Conservation (phyloP, 345 rosid species). For the Pistacia integerrima region DNA sequence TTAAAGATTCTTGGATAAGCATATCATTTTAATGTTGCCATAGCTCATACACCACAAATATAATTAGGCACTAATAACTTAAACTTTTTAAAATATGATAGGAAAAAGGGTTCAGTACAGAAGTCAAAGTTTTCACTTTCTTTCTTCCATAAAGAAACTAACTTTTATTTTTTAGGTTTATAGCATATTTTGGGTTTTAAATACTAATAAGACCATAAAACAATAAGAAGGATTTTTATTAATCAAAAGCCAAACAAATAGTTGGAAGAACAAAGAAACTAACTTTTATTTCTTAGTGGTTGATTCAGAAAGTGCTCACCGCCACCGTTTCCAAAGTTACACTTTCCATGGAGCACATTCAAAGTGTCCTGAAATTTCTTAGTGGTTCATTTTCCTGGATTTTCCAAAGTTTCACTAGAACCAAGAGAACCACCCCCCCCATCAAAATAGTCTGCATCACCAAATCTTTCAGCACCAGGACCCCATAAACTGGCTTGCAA, state of each 20-base stretch:
- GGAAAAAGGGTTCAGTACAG: background rate
- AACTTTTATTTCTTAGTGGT: too few relatives aligned
- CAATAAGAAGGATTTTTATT: background rate
- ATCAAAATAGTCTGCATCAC: constrained; percentile 47
- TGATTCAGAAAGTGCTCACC: too few relatives aligned
- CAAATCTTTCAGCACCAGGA: constrained; percentile 63
- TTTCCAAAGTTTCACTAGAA: constrained; percentile 44
- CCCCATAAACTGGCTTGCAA: constrained; percentile 98
- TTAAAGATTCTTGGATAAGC: background rate
- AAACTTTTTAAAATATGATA: background rate
- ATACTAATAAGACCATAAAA: background rate
- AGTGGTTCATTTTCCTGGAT: too few relatives aligned
- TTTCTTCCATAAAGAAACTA: background rate
- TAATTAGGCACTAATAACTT: background rate
- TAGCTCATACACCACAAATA: background rate
- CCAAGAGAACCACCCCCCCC: constrained; percentile 49
- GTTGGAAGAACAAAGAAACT: too few relatives aligned
- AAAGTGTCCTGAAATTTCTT: too few relatives aligned
- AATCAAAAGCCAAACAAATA: too few relatives aligned
- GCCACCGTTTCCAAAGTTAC: too few relatives aligned
- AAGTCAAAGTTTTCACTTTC: too few relatives aligned
- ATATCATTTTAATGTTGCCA: background rate
- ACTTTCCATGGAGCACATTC: too few relatives aligned
- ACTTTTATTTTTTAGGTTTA: background rate
- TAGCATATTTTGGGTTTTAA: background rate